Conservation (phyloP, 176 grass and related monocot species). For the Oryza longistaminata region DNA sequence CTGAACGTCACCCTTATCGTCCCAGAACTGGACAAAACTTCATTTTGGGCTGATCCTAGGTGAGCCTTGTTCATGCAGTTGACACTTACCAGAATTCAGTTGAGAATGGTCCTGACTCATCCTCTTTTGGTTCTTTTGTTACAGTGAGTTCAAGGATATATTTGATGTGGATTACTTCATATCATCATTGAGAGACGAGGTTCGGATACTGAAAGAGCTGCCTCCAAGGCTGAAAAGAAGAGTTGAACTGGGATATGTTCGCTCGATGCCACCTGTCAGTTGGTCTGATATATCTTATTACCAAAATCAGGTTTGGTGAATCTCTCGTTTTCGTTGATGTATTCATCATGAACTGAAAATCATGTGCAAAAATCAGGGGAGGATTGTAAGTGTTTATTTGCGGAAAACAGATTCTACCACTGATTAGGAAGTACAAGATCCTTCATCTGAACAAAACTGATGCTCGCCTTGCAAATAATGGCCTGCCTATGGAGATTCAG, state of each 20-base stretch:
- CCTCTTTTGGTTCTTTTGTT: slow-evolving; percentile 23
- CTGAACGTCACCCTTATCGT: slow-evolving; percentile 91
- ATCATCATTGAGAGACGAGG: slow-evolving; percentile 79
- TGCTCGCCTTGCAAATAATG: slow-evolving; percentile 85
- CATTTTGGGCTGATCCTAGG: slow-evolving; percentile 96
- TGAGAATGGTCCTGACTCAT: not conserved
- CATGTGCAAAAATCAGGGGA: slow-evolving; percentile 25
- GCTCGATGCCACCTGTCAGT: slow-evolving; percentile 84
- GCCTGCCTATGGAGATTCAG: slow-evolving; percentile 74
- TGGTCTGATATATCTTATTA: slow-evolving; percentile 96
- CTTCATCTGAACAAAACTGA: slow-evolving; percentile 89
- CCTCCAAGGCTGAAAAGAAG: slow-evolving; percentile 82
- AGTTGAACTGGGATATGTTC: slow-evolving; percentile 62
- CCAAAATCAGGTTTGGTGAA: slow-evolving; percentile 57
- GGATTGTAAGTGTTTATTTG: slow-evolving; percentile 48
- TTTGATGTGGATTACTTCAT: slow-evolving; percentile 97
- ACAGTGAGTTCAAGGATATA: slow-evolving; percentile 93
- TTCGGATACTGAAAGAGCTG: slow-evolving; percentile 79
- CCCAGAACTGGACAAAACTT: slow-evolving; percentile 89
- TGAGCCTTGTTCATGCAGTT: slow-evolving; percentile 22
- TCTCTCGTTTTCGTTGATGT: slow-evolving; percentile 1
- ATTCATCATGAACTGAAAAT: slow-evolving; percentile 39
- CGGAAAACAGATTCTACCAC: slow-evolving; percentile 76
- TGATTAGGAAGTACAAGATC: slow-evolving; percentile 84
- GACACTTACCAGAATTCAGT: not conserved